Evolutionary conservation across 1,139 yeast species (phyloP), one percentile per base, ranked within the genome.

Genomic region (Sugiyamaella japonica): DNA sequence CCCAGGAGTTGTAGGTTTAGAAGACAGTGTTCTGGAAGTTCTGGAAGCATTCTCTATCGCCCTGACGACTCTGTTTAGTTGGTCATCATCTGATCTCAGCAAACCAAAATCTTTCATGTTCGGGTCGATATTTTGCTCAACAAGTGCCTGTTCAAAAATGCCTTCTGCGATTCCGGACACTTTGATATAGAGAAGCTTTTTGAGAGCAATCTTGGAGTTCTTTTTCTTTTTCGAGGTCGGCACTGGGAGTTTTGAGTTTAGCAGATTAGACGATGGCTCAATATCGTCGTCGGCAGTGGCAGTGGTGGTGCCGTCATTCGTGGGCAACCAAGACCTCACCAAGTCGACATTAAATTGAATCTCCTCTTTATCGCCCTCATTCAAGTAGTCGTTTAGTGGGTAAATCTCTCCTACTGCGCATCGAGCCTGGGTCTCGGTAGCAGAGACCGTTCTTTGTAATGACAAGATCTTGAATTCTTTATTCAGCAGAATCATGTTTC

Each of bases 401-500:
- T 89, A 89, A 0, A 67, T 72, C 62, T 85, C 89, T 41, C 91
- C 91, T 25, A 88, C 91, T 0, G 89, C 87, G 64, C 63, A 63
- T 42, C 66, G 40, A 3, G 57, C 16, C 45, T 64, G 66, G 16
- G 55, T 60, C 1, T 65, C 68, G 20, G 61, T 64, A 15, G 87
- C 95, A 44, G 81, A 81, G 1, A 89, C 97, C 37, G 85, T 75
- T 70, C 97, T 81, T 68, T 86, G 91, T 36, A 91, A 73, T 0
- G 95, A 77, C 64, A 90, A 64, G 49, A 90, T 90, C 65, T 80
- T 84, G 61, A 76, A 72, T 31, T 85, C 78, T 37, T 82, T 79
- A 67, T 91, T 95, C 60, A 91, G 75, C 23, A 93, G 75, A 31
- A 93, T 74, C 56, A 93, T 82, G 66, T 93, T 93, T 37, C 99